Evolutionary conservation across 2,329 filamentous ascomycete species (phyloP), one percentile per base, ranked within the genome.

Genomic region (Beauveria australis): DNA sequence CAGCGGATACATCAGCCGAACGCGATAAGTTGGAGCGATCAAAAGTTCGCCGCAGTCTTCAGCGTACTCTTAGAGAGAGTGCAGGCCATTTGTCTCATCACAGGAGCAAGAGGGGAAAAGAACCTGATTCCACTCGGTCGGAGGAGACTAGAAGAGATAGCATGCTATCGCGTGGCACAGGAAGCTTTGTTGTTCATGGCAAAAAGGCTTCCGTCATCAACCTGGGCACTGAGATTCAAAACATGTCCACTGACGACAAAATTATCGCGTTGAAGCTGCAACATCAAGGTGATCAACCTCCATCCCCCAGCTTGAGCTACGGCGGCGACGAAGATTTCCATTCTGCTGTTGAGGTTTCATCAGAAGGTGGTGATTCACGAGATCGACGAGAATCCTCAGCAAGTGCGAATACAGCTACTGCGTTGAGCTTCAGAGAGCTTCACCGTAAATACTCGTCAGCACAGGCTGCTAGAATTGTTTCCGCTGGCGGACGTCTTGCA

Each of bases 171-270:
- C 86, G 94, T 53, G 88, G 89, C 14, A 85, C 89, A 14, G 91
- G 91, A 5, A 96, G 91, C 67, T 99, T 99, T 72, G 96, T 94
- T 4, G 87, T 99, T 4, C 94, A 99, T 69, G 93, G 94, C 63
- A 99, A 97, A 78, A 97, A 99, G 74, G 94, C 94, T 3, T 96
- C 92, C 1, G 90, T 99, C 60, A 91, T 99, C 66, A 95, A 91
- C n/a, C 95, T 99, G 71, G 92, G 92, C 9, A 86, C 87, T n/a
- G 93, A 96, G 67, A 87, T 96, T 77, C 88, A 93, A 68, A 88
- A 83, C 62, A 84, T 92, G 74, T 82, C 87, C 1, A 81, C 85
- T 0, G 89, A 93, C 63, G 89, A 92, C 68, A 85, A 87, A 43
- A 75, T 91, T 47, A 83, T 86, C 61, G 77, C 87, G 53, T 81